Evolutionary conservation across 2,329 filamentous ascomycete species (phyloP).

Genomic region (Fusarium kyushuense): DNA sequence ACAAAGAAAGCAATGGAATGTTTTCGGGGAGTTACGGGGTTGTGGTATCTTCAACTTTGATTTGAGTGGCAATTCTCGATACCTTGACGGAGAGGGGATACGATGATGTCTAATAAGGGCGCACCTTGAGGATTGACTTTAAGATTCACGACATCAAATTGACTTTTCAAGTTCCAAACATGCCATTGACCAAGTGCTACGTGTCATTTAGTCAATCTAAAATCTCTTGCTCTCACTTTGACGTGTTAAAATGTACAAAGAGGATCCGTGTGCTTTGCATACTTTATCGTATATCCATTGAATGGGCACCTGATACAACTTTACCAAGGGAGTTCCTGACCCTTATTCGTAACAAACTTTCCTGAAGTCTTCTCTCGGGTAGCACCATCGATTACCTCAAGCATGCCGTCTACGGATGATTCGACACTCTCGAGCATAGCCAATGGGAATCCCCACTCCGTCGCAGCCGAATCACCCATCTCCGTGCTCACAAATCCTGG

Average conservation of each 20-base stretch:
- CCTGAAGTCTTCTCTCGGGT: conserved; percentile 51
- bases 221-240: neutral
- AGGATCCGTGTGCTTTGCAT: neutral
- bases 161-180: neutral
- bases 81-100: neutral
- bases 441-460: conserved; percentile 49
- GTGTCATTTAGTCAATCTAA: neutral
- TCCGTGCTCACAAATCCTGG: conserved; percentile 55
- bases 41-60: neutral
- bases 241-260: neutral
- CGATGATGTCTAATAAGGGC: neutral
- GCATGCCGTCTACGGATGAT: conserved; percentile 49
- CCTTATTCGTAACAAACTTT: conserved; percentile 51
- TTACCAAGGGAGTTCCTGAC: conserved; percentile 49
- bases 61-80: neutral
- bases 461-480: conserved; percentile 50
- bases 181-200: neutral
- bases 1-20: neutral
- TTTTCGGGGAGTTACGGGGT: neutral
- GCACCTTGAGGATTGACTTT: too few relatives aligned
- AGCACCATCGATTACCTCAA: conserved; percentile 54
- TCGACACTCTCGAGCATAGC: conserved; percentile 49
- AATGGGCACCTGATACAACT: neutral
- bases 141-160: neutral
- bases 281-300: neutral